Base-by-base conservation (phyloP, 1,139 yeast species). In the Candida tunisiensis region DNA sequence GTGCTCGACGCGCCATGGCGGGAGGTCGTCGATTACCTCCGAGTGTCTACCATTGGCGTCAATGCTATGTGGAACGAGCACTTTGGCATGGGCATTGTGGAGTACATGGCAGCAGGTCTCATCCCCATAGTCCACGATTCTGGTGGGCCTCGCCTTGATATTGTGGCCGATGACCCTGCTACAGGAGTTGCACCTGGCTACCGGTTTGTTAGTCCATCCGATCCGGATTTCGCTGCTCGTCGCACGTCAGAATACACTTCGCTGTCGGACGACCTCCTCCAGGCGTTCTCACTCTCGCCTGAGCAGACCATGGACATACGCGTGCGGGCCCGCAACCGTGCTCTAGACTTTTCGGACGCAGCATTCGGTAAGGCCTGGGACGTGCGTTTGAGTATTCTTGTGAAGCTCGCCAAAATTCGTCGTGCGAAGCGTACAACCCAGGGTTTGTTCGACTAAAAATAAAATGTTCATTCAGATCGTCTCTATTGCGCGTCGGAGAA, bases 11-110 rank as follows among this genome's bases (percentile, higher is more conserved):
- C 88, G 23, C 63, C 82, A 5, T 80, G 82, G 56, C 61, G 57
- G 2, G 65, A 61, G 16, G 72, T 91, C 12, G 58, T 67, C 24
- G 44, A 52, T 19, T 63, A 66, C 35, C 57, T 91, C 25, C 45
- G 59, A n/a, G 53, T 51, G 6, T 69, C 85, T 2, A 69, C 72
- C 21, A 73, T 69, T 41, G 98, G 98, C 3, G 60, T 88, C 26
- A 85, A 91, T 44, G 88, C 94, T 16, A 91, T 91, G 99, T 91
- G 98, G 98, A 88, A 91, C 51, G 99, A 91, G 55, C 99, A 91
- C 55, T 91, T 91, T 48, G 99, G 99, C 12, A 91, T 91, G 45
- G 92, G 94, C 2, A 91, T 88, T 6, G 98, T 88, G 6, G 99
- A 91, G 51, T 65, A 26, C 45, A 62, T 79, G 57, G 74, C 91